Conservation (phyloP, 1,139 yeast species). For the Ogataea hybrid region DNA sequence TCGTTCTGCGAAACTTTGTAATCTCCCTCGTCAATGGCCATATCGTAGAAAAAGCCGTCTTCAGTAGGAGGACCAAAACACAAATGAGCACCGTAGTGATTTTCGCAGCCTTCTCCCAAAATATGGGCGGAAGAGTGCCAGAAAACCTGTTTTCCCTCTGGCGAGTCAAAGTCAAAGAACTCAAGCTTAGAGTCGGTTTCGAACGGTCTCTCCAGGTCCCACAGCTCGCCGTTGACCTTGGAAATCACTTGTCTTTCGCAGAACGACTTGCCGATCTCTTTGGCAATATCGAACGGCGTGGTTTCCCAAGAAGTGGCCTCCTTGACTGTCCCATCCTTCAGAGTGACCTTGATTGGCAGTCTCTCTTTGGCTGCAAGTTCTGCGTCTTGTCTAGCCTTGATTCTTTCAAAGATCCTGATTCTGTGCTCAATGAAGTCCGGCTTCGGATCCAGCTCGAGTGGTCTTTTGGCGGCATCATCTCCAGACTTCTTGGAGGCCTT, state of each 20-base stretch:
- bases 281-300: conserved; percentile 83
- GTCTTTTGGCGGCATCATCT: conserved; percentile 34
- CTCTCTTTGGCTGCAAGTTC: conserved; percentile 60
- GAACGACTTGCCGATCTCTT: conserved; percentile 81
- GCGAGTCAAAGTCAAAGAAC: conserved; percentile 74
- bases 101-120: conserved; percentile 97
- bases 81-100: conserved; percentile 92
- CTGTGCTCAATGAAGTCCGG: conserved; percentile 83
- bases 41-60: conserved; percentile 97
- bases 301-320: conserved; percentile 89
- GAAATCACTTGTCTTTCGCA: conserved; percentile 87
- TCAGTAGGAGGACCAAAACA: conserved; percentile 96
- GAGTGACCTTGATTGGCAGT: conserved; percentile 66
- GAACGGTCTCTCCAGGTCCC: conserved; percentile 96
- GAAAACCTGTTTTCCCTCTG: conserved; percentile 92
- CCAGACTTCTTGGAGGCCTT: conserved; percentile 28
- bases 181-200: conserved; percentile 72
- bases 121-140: conserved; percentile 99
- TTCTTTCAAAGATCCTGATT: conserved; percentile 71
- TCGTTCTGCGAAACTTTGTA: conserved; percentile 77
- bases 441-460: conserved; percentile 65
- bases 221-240: conserved; percentile 82
- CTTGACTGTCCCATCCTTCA: conserved; percentile 81
- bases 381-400: conserved; percentile 76
- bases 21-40: conserved; percentile 81